Evolutionary conservation across 352 stramenopile species (phyloP).

Genomic region (Phytophthora hibernalis): DNA sequence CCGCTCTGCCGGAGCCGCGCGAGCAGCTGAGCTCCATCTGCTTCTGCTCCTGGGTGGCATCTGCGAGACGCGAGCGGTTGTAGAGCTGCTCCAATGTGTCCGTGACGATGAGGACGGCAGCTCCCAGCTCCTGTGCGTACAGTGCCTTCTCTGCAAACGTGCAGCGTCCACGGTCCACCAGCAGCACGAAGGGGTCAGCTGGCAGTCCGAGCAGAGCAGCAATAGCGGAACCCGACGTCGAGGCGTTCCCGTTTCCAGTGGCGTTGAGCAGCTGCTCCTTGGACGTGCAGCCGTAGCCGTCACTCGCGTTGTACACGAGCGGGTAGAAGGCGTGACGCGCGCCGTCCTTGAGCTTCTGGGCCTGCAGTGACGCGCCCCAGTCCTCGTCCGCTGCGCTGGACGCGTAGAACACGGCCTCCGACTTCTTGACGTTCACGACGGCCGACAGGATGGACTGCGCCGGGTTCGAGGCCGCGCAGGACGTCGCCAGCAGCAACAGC

Average conservation of each 20-base stretch:
- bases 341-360: conserved; percentile 53
- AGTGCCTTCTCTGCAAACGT: conserved; percentile 80
- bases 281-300: conserved; percentile 64
- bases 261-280: conserved; percentile 37
- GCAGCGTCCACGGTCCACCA: conserved; percentile 79
- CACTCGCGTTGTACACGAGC: conserved; percentile 57
- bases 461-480: conserved; percentile 34
- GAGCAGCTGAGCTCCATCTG: conserved; percentile 70
- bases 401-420: conserved; percentile 65
- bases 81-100: conserved; percentile 79
- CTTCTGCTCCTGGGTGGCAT: conserved; percentile 42
- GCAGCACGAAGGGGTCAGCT: conserved; percentile 58
- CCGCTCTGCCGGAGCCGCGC: conserved; percentile 48
- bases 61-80: conserved; percentile 51
- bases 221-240: conserved; percentile 9
- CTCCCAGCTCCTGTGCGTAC: conserved; percentile 72
- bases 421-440: conserved; percentile 65
- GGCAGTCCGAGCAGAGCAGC: conserved; percentile 31
- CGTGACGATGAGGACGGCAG: conserved; percentile 72
- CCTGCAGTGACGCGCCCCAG: conserved; percentile 62
- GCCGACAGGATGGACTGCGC: conserved; percentile 51
- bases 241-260: conserved; percentile 22
- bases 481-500: conserved; percentile 12
- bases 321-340: conserved; percentile 54
- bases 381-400: conserved; percentile 51